Percentiles rank a stretch among this genome's conserved stretches.
These are phyloP conservation scores for Amauroascus niger DNA, from an alignment of 2,329 filamentous ascomycete species.

Conservation along the genomic window DNA sequence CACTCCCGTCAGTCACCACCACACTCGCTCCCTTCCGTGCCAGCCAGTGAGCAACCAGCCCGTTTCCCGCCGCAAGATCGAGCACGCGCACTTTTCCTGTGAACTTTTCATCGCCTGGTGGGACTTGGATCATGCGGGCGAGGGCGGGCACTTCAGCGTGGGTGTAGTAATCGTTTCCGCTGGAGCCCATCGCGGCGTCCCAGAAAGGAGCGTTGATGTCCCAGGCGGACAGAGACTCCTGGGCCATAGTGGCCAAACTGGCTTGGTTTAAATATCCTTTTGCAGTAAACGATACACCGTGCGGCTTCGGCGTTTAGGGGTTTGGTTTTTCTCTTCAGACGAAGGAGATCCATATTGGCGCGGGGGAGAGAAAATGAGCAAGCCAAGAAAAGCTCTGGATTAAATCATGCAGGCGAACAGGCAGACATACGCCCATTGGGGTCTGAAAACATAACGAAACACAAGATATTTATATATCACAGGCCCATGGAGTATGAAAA, in stretches of 20 bases:
- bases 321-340: too few species aligned
- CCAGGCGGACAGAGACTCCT: slow-evolving; percentile 26
- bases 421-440: too few species aligned
- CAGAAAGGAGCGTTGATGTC: slow-evolving; percentile 36
- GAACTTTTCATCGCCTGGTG: slow-evolving; percentile 18
- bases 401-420: too few species aligned
- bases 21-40: slow-evolving; percentile 31
- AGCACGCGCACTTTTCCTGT: slow-evolving; percentile 25
- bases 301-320: too few species aligned
- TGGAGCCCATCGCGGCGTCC: slow-evolving; percentile 34
- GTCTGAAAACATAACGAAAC: too few species aligned
- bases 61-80: slow-evolving; percentile 45
- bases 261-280: too few species aligned
- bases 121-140: slow-evolving; percentile 27
- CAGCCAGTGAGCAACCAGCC: slow-evolving; percentile 41
- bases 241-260: not conserved
- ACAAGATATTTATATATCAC: too few species aligned
- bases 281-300: too few species aligned
- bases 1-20: slow-evolving; percentile 39
- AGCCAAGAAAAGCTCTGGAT: too few species aligned
- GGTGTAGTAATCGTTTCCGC: slow-evolving; percentile 41
- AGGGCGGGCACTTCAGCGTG: slow-evolving; percentile 37
- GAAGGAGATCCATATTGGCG: too few species aligned
- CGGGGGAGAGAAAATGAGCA: too few species aligned
- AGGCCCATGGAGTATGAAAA: too few species aligned